phyloP scores from a whole-genome alignment of 2,329 filamentous ascomycete species.

The Curvularia verruculosa region DNA sequence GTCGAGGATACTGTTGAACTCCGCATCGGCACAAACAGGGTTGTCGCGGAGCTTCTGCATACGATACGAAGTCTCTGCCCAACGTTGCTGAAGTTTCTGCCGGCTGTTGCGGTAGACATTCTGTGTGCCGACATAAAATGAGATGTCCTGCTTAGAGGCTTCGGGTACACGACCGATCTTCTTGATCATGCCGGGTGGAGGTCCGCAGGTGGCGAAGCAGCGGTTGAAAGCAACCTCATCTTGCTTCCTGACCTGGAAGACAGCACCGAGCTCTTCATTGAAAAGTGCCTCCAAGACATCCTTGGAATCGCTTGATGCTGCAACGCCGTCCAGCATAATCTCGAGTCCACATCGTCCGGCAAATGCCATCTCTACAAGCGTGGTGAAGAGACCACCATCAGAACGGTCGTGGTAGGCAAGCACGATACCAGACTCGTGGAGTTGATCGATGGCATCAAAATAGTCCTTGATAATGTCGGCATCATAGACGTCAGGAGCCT shows the following conservation, averaged over 20 bases:
- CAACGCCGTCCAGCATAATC: constrained; percentile 77
- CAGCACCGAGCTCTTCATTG: constrained; percentile 93
- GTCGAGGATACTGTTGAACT: constrained; percentile 77
- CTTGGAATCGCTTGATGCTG: constrained; percentile 65
- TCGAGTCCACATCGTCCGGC: constrained; percentile 89
- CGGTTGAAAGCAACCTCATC: constrained; percentile 85
- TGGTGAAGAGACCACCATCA: constrained; percentile 89
- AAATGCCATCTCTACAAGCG: constrained; percentile 97
- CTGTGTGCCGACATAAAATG: constrained; percentile 72
- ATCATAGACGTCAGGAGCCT: constrained; percentile 85
- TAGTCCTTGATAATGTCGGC: constrained; percentile 83
- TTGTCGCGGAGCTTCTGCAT: constrained; percentile 94
- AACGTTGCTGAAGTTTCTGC: constrained; percentile 79
- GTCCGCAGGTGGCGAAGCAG: constrained; percentile 89
- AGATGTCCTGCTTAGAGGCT: constrained; percentile 73
- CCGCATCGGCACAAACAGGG: constrained; percentile 81
- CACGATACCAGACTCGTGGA: constrained; percentile 73
- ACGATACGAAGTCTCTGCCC: constrained; percentile 85
- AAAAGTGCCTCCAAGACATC: constrained; percentile 80
- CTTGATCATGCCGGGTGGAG: constrained; percentile 78
- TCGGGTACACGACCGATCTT: constrained; percentile 80
- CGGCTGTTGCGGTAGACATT: constrained; percentile 73
- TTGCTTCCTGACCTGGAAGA: constrained; percentile 89
- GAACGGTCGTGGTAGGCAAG: constrained; percentile 95
- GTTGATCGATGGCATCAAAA: constrained; percentile 80